These are phyloP conservation scores for Fusarium sp. DNA, from an alignment of 2,329 filamentous ascomycete species.

Conservation along the genomic window DNA sequence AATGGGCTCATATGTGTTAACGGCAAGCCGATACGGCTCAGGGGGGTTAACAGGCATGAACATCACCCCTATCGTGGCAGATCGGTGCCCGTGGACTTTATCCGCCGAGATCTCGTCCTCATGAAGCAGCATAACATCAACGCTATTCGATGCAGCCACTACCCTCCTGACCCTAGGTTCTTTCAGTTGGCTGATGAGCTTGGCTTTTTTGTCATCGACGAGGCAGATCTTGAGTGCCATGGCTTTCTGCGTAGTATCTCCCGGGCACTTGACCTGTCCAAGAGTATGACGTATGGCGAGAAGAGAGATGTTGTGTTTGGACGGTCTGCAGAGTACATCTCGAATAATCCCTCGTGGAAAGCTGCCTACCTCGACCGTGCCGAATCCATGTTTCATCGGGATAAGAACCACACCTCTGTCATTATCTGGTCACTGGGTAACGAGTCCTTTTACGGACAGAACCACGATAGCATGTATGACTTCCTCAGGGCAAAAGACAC, in stretches of 20 bases:
- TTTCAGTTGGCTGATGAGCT: conserved; percentile 24
- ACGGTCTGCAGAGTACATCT: conserved; percentile 7
- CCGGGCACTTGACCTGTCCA: too few species aligned
- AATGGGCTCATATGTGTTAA: conserved; percentile 8
- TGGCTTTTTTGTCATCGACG: conserved; percentile 28
- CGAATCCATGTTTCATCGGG: conserved; percentile 19
- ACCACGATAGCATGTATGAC: conserved; percentile 22
- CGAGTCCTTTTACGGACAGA: conserved; percentile 19
- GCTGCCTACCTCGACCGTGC: conserved; percentile 17
- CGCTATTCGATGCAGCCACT: conserved; percentile 16
- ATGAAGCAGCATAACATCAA: conserved; percentile 34
- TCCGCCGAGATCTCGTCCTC: conserved; percentile 14
- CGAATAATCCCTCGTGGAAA: conserved; percentile 13
- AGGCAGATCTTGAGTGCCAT: conserved; percentile 21
- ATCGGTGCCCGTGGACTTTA: conserved; percentile 18
- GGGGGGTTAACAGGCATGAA: conserved; percentile 20
- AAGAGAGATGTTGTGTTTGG: too few species aligned
- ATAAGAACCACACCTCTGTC: conserved; percentile 25
- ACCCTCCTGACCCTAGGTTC: conserved; percentile 13
- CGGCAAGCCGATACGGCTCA: conserved; percentile 1
- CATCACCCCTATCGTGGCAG: conserved; percentile 19
- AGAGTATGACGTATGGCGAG: too few species aligned
- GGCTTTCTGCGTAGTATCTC: not conserved
- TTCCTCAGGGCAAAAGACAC: not conserved
- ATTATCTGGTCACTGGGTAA: conserved; percentile 23